Base-by-base conservation (phyloP, 345 rosid species). In the Iberis pinnata region DNA sequence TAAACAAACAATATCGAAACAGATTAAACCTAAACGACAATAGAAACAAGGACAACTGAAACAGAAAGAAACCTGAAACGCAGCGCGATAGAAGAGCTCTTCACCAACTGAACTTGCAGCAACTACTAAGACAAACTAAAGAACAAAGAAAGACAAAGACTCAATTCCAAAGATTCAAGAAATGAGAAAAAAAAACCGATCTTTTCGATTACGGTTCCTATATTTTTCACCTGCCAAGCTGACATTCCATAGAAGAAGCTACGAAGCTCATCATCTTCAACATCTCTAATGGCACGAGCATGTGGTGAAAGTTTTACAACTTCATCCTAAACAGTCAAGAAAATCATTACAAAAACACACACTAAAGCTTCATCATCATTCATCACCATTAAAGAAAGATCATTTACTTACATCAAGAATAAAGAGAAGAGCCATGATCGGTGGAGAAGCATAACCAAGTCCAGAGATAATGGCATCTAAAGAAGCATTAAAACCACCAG, bases 281-380 rank as follows among this genome's bases (percentile, higher is more conserved):
- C 98, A 68, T 90, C 98, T 63, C 96, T 82, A 43, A 90, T 84
- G 1, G 98, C 98, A 9, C 98, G 92, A 67, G 98, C 98, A 70
- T 90, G 92, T 18, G 96, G 98, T 0, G 95, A 90, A 12, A 81
- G 8, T 57, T 87, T 90, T 72, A 90, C 96, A 48, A 90, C 96
- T 73, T 90, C 98, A 65, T 90, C 98, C 98, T 90, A 68, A n/a
- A 69, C 18, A 60, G 9, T 9, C 14, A 4, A 0, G 38, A 59
- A 45, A 44, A 15, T 31, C 39, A 41, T 31, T 14, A 2, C 11
- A 36, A 29, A 7, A 29, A 29, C 5, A 7, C 2, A 29, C 33
- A 29, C 8, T 7, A n/a, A 49, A 49, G 6, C 55, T 11, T 8
- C 26, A n/a, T n/a, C n/a, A n/a, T n/a, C n/a, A n/a, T n/a, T n/a